A percentile compares a stretch with the other conserved stretches of the same genome.
Evolutionary conservation across 306 rosid species (phyloP).

Genomic region (Acacia crassicarpa): DNA sequence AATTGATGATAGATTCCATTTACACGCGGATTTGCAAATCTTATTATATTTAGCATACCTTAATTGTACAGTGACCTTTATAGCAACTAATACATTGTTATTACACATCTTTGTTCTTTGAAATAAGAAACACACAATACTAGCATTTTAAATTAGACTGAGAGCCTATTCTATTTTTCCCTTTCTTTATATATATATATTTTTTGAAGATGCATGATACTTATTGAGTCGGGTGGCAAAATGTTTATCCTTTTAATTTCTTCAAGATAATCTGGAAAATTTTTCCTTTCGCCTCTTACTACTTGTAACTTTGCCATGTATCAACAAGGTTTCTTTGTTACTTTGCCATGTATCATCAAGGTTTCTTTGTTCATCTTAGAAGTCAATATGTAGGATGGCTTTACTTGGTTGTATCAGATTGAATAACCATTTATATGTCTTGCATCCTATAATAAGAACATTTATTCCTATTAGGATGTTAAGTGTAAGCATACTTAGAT

Average conservation of each 20-base stretch:
- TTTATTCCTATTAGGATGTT: no score
- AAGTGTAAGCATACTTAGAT: no score
- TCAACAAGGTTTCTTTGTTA: not conserved
- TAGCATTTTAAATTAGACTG: not conserved
- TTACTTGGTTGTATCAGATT: no score
- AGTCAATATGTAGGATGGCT: no score
- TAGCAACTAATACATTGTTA: not conserved
- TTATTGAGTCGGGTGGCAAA: not conserved
- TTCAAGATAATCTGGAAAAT: not conserved
- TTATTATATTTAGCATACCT: not conserved
- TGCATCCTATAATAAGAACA: no score
- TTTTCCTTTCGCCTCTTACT: not conserved
- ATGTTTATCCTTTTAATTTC: not conserved
- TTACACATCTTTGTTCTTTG: not conserved
- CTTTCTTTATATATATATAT: not conserved
- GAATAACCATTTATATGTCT: no score
- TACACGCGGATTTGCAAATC: slow-evolving; percentile 29
- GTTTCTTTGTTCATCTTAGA: not conserved
- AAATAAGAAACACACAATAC: not conserved
- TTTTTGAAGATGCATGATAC: not conserved
- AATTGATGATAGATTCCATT: slow-evolving; percentile 26
- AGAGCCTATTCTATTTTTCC: not conserved
- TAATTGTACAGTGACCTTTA: slow-evolving; percentile 42
- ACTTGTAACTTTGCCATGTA: not conserved
- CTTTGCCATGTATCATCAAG: not conserved